Evolutionary conservation across 2,329 filamentous ascomycete species (phyloP).

Genomic region (Rhexocercosporidium sp.): DNA sequence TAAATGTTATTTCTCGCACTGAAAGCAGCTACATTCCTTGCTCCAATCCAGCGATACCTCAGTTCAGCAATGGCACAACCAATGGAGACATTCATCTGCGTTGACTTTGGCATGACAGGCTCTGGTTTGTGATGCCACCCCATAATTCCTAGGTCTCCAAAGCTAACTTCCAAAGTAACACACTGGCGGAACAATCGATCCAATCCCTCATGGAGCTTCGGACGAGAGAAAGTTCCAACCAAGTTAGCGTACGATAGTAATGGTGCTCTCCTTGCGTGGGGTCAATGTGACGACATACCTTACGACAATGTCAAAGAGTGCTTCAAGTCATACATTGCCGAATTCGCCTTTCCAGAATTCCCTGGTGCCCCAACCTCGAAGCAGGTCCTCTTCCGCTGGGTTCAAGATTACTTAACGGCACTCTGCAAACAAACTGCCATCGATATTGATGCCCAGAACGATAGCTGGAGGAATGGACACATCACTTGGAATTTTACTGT

Average conservation of each 20-base stretch:
- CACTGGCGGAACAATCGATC: not conserved
- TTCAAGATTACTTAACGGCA: not conserved
- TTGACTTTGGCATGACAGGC: conserved; percentile 6
- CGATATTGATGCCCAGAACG: not conserved
- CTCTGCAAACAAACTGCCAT: not conserved
- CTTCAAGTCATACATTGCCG: conserved; percentile 1
- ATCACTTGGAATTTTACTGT: not conserved
- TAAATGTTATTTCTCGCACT: too few relatives aligned
- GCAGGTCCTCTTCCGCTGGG: not conserved
- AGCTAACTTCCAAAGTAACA: not conserved
- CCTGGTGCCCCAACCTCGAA: not conserved
- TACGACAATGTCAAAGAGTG: not conserved
- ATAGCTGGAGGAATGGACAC: not conserved
- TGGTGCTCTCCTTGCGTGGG: not conserved
- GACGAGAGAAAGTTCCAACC: not conserved
- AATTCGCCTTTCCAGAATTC: not conserved
- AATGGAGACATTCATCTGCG: not conserved
- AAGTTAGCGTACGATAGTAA: not conserved
- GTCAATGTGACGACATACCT: not conserved
- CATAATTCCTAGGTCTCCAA: not conserved
- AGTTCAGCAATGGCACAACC: not conserved
- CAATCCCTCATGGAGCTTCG: not conserved
- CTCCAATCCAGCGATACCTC: not conserved
- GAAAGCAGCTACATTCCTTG: too few relatives aligned
- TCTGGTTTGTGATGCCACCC: not conserved